Conservation (phyloP, 2,329 filamentous ascomycete genomes). For the Aspergillus bombycis region DNA sequence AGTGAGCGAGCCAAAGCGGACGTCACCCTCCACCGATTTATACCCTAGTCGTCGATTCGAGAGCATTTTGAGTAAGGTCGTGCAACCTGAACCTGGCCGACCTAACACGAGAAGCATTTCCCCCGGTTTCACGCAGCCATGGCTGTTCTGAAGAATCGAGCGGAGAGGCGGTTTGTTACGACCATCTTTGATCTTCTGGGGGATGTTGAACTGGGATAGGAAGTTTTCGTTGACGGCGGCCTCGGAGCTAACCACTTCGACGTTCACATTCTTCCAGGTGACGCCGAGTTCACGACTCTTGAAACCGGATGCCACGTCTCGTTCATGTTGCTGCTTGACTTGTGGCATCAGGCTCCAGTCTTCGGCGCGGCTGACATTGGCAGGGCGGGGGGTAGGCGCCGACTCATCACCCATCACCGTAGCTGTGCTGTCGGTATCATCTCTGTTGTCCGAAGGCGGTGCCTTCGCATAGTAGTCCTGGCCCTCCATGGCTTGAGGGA, state of each 20-base stretch:
- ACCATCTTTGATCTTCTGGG: conserved; percentile 56
- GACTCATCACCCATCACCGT: conserved; percentile 32
- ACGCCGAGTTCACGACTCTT: conserved; percentile 61
- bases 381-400: conserved; percentile 12
- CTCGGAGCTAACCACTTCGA: conserved; percentile 63
- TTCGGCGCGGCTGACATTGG: conserved; percentile 29
- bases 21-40: conserved; percentile 59
- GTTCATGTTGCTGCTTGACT: conserved; percentile 48
- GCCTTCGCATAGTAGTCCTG: conserved; percentile 10
- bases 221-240: conserved; percentile 69
- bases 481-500: conserved; percentile 17
- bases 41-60: conserved; percentile 66
- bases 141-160: conserved; percentile 66
- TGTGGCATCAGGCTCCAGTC: conserved; percentile 56
- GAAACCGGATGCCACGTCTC: conserved; percentile 51
- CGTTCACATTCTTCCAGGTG: conserved; percentile 66
- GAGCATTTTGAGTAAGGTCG: conserved; percentile 70
- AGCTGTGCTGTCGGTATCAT: conserved; percentile 33
- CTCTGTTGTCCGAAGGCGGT: conserved; percentile 17
- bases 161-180: conserved; percentile 61
- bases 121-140: conserved; percentile 71
- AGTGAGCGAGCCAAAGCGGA: conserved; percentile 56
- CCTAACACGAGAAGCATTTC: conserved; percentile 74
- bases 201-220: conserved; percentile 61
- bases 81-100: conserved; percentile 70